Evolutionary conservation across 148 eudicot species (phyloP), one percentile per base, ranked within the genome.

Genomic region (Limonium bicolor): DNA sequence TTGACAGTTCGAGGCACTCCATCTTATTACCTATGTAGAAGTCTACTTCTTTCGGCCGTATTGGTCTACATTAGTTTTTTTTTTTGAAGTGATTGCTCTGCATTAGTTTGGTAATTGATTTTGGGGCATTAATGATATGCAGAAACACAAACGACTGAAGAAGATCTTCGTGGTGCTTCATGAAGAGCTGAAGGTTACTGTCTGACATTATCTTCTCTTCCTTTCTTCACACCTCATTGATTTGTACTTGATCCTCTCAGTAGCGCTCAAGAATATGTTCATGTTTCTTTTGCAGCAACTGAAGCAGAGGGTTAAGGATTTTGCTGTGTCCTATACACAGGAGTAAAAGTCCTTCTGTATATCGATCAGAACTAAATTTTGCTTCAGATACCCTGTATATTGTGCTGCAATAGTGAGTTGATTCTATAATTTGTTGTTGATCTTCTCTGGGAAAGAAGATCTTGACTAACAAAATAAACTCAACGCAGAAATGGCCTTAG

Each of bases 81-180:
- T 1, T 12, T 15, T 10, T 17, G 19, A 38, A 38, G 14, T 17
- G 8, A 38, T 38, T 38, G 6, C 9, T 8, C 18, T 38, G 16
- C 11, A 13, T 2, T 2, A 2, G 8, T 9, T 16, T 13, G 3
- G 19, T 2, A 13, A 20, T n/a, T 49, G 18, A 20, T 6, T 22
- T 3, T 14, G 5, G 17, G 13, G 16, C 25, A 20, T 47, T 41
- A 24, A 22, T 19, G 51, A 40, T 61, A 55, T 64, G 75, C 88
- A 90, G 99, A 78, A 69, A 54, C 85, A 80, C 68, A 78, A 70
- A 50, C 64, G 86, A 50, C 69, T 73, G 48, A 90, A 90, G 74
- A 90, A 81, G 47, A 73, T 85, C 53, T 90, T 90, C 28, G 49
- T 90, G 8, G 80, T 85, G 71, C 94, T 90, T 69, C 92, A 90